These are phyloP conservation scores for Scolecobasidium constrictum DNA, from an alignment of 2,329 filamentous ascomycete genomes.

Conservation along the genomic window DNA sequence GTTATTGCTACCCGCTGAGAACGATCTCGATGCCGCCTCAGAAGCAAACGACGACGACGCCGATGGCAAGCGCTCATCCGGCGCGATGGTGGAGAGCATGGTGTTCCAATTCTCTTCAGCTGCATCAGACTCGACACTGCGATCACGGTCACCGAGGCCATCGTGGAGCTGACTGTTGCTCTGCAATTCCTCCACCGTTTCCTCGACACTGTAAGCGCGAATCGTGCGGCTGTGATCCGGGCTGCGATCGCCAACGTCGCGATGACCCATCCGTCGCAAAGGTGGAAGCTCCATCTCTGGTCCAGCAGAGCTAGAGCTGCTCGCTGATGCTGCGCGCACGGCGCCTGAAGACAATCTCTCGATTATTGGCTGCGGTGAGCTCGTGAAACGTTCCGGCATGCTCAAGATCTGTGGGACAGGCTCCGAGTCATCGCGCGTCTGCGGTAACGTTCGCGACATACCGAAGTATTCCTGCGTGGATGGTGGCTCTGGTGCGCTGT, in stretches of 20 bases:
- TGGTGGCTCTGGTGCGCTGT: not conserved
- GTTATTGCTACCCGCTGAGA: constrained; percentile 2
- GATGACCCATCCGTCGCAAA: constrained; percentile 22
- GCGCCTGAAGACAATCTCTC: not conserved
- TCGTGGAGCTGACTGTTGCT: constrained; percentile 34
- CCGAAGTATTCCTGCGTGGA: not conserved
- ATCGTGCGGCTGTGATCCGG: not conserved
- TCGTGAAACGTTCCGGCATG: not conserved
- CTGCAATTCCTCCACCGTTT: not conserved
- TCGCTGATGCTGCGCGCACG: not conserved
- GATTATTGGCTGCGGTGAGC: not conserved
- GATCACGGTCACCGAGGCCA: constrained; percentile 78
- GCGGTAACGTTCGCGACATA: not conserved
- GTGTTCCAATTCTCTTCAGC: constrained; percentile 66
- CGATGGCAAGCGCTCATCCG: constrained; percentile 71
- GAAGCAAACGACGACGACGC: constrained; percentile 75
- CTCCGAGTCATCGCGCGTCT: not conserved
- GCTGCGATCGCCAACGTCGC: constrained; percentile 2
- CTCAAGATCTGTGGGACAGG: not conserved
- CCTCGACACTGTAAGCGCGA: not conserved
- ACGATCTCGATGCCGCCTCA: constrained; percentile 29
- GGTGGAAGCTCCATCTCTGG: constrained; percentile 18
- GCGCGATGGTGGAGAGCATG: constrained; percentile 67
- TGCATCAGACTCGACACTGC: constrained; percentile 65
- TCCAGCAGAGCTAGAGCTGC: not conserved